phyloP scores from a whole-genome alignment of 1,284 basidiomycete genomes.

The Amanita bisporigera region DNA sequence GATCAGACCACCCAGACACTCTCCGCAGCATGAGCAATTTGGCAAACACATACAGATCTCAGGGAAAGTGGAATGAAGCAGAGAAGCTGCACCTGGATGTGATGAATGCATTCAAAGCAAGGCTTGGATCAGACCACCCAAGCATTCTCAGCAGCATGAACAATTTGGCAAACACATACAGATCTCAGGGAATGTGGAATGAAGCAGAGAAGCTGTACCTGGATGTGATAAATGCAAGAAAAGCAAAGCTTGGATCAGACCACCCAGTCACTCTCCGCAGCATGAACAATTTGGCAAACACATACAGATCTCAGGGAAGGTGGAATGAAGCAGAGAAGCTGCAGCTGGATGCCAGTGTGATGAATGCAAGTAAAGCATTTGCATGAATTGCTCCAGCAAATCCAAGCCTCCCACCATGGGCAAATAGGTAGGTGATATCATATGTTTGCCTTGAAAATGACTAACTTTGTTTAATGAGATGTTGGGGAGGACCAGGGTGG shows the following conservation, averaged over 20 bases:
- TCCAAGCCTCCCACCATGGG: too few relatives aligned
- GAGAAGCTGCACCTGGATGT: not conserved
- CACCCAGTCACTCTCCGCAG: not conserved
- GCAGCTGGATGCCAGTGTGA: too few relatives aligned
- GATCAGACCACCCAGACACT: not conserved
- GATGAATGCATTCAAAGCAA: not conserved
- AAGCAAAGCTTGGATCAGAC: not conserved
- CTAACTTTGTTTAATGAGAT: not conserved
- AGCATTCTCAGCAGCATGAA: not conserved
- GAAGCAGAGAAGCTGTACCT: not conserved
- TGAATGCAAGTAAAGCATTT: too few relatives aligned
- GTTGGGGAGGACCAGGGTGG: not conserved
- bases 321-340: not conserved
- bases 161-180: too few relatives aligned
- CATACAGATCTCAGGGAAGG: too few relatives aligned
- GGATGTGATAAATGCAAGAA: not conserved
- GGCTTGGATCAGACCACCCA: not conserved
- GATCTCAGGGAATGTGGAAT: too few relatives aligned
- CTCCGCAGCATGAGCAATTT: not conserved
- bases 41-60: not conserved
- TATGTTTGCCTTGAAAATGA: too few relatives aligned
- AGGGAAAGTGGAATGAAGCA: not conserved
- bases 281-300: too few relatives aligned
- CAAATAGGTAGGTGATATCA: not conserved
- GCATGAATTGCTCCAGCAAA: too few relatives aligned